A percentile compares a stretch with the other conserved stretches of the same genome.
Conservation (phyloP, 2,329 filamentous ascomycete species). For the Exophiala xenobiotica region DNA sequence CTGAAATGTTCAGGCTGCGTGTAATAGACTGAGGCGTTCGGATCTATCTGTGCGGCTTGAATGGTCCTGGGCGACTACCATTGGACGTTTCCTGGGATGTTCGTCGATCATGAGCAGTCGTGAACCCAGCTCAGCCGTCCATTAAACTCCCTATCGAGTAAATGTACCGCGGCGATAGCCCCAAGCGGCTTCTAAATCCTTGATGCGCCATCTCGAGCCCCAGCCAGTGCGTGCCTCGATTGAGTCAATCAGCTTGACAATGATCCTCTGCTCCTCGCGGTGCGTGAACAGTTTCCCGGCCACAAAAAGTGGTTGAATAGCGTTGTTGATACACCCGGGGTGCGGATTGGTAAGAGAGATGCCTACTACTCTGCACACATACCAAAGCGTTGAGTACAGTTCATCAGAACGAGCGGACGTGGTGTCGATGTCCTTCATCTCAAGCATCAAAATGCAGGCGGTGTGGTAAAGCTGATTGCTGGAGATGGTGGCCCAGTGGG, state of each 20-base stretch:
- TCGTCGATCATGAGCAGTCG: too few relatives aligned
- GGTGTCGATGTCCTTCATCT: constrained; percentile 33
- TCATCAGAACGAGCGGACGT: background rate
- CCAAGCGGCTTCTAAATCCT: too few relatives aligned
- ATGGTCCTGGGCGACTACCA: too few relatives aligned
- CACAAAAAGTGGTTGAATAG: constrained; percentile 58
- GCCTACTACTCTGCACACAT: constrained; percentile 56
- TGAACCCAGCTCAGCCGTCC: too few relatives aligned
- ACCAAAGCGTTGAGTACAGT: constrained; percentile 43
- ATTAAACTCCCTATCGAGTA: too few relatives aligned
- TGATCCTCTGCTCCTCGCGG: constrained; percentile 41
- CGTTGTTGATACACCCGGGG: constrained; percentile 57
- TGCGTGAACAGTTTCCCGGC: constrained; percentile 57
- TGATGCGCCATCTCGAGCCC: constrained; percentile 61
- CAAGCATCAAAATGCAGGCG: constrained; percentile 53
- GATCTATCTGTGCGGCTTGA: too few relatives aligned
- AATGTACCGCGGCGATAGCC: too few relatives aligned
- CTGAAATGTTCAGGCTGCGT: too few relatives aligned
- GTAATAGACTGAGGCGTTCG: too few relatives aligned
- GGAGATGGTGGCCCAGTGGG: constrained; percentile 57
- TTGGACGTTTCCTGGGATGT: too few relatives aligned
- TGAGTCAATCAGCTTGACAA: constrained; percentile 54
- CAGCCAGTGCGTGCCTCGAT: constrained; percentile 64
- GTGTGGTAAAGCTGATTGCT: constrained; percentile 60
- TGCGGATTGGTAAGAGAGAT: constrained; percentile 58